Conservation (phyloP, 1,284 basidiomycete species). For the Trametes polyzona region DNA sequence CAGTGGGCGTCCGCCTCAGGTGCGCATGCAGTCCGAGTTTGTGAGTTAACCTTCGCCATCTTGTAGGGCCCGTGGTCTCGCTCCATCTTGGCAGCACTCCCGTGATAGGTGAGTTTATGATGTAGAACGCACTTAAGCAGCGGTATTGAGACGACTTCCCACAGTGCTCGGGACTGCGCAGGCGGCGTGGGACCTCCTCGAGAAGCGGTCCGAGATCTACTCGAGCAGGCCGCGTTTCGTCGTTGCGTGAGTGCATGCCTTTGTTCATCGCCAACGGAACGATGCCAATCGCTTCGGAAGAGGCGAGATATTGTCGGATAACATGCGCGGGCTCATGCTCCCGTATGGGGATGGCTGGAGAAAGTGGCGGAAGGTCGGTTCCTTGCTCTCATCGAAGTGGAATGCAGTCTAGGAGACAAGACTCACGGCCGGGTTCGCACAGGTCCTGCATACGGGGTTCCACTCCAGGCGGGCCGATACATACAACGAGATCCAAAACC, state of each 20-base stretch:
- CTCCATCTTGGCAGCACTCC: slow-evolving; percentile 57
- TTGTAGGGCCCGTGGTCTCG: slow-evolving; percentile 54
- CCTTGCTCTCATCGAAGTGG: not conserved
- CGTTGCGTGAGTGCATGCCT: slow-evolving; percentile 42
- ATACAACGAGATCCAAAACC: slow-evolving; percentile 53
- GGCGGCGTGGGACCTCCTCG: slow-evolving; percentile 56
- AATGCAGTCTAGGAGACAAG: too few relatives aligned
- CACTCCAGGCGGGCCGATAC: slow-evolving; percentile 45
- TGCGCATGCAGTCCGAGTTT: too few relatives aligned
- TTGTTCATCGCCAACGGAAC: too few relatives aligned
- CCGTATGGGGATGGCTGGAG: slow-evolving; percentile 51
- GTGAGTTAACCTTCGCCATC: too few relatives aligned
- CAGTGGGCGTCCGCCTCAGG: too few relatives aligned
- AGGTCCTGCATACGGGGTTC: slow-evolving; percentile 52
- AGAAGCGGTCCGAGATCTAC: slow-evolving; percentile 55
- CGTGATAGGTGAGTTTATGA: slow-evolving; percentile 43
- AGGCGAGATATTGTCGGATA: slow-evolving; percentile 52
- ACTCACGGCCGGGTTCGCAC: not conserved
- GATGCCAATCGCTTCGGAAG: too few relatives aligned
- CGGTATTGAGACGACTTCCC: not conserved
- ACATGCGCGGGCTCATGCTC: slow-evolving; percentile 53
- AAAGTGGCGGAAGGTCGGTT: slow-evolving; percentile 50
- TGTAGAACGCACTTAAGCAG: not conserved
- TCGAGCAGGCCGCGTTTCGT: slow-evolving; percentile 55
- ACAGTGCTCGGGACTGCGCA: slow-evolving; percentile 52